phyloP scores from a whole-genome alignment of 140 eudicot species.

The Flaveria floridana region DNA sequence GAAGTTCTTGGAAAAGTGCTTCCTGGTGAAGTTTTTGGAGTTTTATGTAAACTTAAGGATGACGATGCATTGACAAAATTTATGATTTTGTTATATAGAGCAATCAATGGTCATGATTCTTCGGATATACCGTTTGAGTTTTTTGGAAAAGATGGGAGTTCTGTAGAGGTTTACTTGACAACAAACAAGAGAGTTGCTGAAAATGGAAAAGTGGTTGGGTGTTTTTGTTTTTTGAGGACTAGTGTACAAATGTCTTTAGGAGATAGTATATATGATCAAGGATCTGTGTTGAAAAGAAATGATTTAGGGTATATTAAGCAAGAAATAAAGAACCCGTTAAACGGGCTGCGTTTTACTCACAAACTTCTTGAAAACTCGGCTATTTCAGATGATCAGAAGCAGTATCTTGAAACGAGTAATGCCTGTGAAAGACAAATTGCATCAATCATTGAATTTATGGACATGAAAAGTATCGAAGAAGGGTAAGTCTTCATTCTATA shows the following conservation, averaged over 20 bases:
- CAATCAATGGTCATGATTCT: constrained; percentile 55
- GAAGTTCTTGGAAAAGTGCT: constrained; percentile 58
- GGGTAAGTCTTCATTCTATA: constrained; percentile 42
- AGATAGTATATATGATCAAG: constrained; percentile 23
- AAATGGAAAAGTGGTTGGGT: constrained; percentile 48
- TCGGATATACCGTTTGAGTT: constrained; percentile 48
- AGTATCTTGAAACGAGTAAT: constrained; percentile 56
- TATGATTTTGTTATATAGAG: constrained; percentile 48
- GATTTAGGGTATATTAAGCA: constrained; percentile 56
- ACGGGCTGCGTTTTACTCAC: constrained; percentile 62
- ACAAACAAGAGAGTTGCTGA: constrained; percentile 49
- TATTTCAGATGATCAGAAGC: constrained; percentile 54
- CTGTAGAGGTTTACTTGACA: constrained; percentile 48
- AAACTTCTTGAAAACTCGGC: constrained; percentile 49
- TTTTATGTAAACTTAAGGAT: constrained; percentile 47
- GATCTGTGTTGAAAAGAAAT: constrained; percentile 28
- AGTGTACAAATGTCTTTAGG: constrained; percentile 1
- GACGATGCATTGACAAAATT: constrained; percentile 49
- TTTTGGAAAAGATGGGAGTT: constrained; percentile 44
- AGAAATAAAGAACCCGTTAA: constrained; percentile 58
- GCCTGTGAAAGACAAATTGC: constrained; percentile 69
- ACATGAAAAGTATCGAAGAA: constrained; percentile 43
- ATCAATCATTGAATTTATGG: constrained; percentile 40
- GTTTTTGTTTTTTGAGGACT: constrained; percentile 59
- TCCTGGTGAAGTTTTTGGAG: constrained; percentile 68